These are phyloP conservation scores for Hyphopichia homilentoma DNA, from an alignment of 805 yeast genomes.

Conservation along the genomic window DNA sequence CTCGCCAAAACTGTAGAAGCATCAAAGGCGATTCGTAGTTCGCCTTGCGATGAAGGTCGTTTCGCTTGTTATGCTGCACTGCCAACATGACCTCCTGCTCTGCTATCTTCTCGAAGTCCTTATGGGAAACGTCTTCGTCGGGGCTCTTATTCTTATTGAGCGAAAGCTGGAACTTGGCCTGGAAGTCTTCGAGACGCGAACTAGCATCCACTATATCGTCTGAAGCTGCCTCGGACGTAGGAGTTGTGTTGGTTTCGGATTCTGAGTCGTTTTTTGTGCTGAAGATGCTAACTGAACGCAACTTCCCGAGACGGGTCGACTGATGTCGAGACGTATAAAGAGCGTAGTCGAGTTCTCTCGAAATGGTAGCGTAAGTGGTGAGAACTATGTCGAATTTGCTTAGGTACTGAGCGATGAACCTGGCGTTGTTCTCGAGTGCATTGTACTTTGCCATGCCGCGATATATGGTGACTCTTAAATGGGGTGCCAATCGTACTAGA, in stretches of 20 bases:
- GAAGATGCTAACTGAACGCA: slow-evolving; percentile 31
- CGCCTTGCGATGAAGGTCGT: slow-evolving; percentile 15
- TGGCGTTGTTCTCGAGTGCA: slow-evolving; percentile 26
- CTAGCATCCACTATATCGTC: slow-evolving; percentile 3
- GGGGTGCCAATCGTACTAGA: slow-evolving; percentile 54
- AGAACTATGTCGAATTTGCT: slow-evolving; percentile 71
- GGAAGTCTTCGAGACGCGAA: slow-evolving; percentile 14
- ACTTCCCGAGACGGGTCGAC: slow-evolving; percentile 26
- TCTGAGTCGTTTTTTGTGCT: too few species aligned
- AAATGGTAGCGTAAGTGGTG: slow-evolving; percentile 68
- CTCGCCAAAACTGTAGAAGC: slow-evolving; percentile 81
- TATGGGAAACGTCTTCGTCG: slow-evolving; percentile 15
- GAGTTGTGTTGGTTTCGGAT: too few species aligned
- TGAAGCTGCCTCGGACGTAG: too few species aligned
- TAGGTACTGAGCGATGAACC: slow-evolving; percentile 50
- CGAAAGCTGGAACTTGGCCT: slow-evolving; percentile 24
- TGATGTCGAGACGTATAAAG: slow-evolving; percentile 58
- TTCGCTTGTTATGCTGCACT: slow-evolving; percentile 21
- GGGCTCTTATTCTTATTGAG: slow-evolving; percentile 16
- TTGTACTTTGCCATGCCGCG: slow-evolving; percentile 44
- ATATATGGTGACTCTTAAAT: slow-evolving; percentile 59
- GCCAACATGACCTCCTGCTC: slow-evolving; percentile 31
- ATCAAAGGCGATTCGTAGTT: slow-evolving; percentile 82
- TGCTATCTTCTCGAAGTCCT: slow-evolving; percentile 30
- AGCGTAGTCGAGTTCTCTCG: slow-evolving; percentile 78